phyloP scores from a whole-genome alignment of 148 eudicot species.

The Nepenthes gracilis region DNA sequence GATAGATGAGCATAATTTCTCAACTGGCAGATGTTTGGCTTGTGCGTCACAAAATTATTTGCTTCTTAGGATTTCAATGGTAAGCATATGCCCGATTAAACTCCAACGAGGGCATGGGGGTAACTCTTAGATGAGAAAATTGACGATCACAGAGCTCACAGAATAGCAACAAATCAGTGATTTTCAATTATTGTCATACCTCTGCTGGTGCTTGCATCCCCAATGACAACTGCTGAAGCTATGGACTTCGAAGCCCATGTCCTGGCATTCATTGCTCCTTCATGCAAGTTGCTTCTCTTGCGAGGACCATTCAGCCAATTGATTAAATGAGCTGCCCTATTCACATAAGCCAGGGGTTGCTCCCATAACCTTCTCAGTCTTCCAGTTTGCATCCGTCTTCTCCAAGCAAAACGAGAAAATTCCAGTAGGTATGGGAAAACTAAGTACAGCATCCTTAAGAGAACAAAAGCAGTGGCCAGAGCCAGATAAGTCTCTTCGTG shows the following conservation, averaged over 20 bases:
- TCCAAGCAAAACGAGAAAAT: constrained; percentile 42
- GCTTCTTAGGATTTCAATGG: too few relatives aligned
- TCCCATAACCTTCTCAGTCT: constrained; percentile 58
- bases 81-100: too few relatives aligned
- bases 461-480: constrained; percentile 67
- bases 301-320: constrained; percentile 44
- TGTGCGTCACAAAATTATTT: too few relatives aligned
- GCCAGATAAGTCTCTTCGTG: constrained; percentile 76
- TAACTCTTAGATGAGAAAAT: neutral
- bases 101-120: neutral
- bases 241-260: constrained; percentile 93
- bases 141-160: neutral
- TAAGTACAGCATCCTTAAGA: constrained; percentile 45
- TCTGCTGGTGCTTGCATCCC: constrained; percentile 63
- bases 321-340: constrained; percentile 45
- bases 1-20: too few relatives aligned
- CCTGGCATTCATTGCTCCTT: constrained; percentile 72
- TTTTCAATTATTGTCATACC: constrained; percentile 4
- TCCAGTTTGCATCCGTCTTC: constrained; percentile 32
- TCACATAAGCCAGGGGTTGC: constrained; percentile 48
- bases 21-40: too few relatives aligned
- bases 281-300: constrained; percentile 79
- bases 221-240: constrained; percentile 73
- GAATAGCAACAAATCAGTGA: neutral
- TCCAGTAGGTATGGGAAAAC: constrained; percentile 32